These are phyloP conservation scores for Cutaneotrichosporon arboriforme DNA, from an alignment of 1,284 basidiomycete genomes.

Conservation along the genomic window DNA sequence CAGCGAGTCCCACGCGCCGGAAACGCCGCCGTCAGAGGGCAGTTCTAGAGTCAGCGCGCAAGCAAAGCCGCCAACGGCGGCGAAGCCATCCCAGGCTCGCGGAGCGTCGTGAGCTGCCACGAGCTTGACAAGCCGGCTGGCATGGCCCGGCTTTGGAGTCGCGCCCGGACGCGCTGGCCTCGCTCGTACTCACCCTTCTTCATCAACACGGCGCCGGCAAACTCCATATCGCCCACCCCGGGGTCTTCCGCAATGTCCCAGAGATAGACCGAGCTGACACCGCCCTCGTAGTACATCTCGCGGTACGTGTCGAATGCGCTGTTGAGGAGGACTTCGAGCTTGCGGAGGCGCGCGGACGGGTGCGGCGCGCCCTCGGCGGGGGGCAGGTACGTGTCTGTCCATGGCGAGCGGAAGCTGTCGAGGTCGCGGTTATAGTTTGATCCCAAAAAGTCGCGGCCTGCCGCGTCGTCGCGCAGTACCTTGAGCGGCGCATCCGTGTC, in stretches of 20 bases:
- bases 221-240: constrained; percentile 49
- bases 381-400: constrained; percentile 88
- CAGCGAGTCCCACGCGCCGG: constrained; percentile 86
- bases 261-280: constrained; percentile 93
- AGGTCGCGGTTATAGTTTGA: constrained; percentile 99
- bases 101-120: too few species aligned
- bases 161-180: background rate
- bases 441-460: constrained; percentile 80
- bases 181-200: constrained; percentile 73
- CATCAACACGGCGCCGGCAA: constrained; percentile 92
- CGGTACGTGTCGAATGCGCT: constrained; percentile 96
- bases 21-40: constrained; percentile 10
- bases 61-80: background rate
- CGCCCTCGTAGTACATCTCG: constrained; percentile 97
- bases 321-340: constrained; percentile 88
- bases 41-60: constrained; percentile 9
- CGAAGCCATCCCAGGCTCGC: too few species aligned
- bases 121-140: background rate
- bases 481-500: constrained; percentile 93
- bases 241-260: constrained; percentile 92
- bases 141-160: too few species aligned
- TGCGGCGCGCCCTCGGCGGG: constrained; percentile 78
- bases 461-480: constrained; percentile 65
- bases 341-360: constrained; percentile 76
- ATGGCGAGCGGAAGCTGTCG: constrained; percentile 90